Percentiles rank a stretch among this genome's conserved stretches.
Evolutionary conservation across 306 rosid species (phyloP).

Genomic region (Lathyrus aphaca): DNA sequence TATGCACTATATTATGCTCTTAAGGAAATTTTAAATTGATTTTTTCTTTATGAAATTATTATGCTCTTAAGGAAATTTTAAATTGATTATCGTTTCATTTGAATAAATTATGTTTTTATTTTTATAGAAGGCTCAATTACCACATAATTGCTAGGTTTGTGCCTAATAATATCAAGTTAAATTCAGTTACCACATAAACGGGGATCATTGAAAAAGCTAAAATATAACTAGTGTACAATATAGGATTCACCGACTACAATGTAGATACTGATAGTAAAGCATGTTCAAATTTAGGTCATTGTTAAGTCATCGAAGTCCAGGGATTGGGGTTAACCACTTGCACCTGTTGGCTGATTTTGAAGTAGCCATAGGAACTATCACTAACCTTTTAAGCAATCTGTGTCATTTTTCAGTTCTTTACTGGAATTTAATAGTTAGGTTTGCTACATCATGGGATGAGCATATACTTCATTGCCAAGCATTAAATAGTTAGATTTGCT

Average conservation of each 20-base stretch:
- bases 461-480: background rate
- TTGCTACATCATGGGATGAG: background rate
- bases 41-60: background rate
- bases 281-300: background rate
- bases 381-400: conserved; percentile 2
- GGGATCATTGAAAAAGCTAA: background rate
- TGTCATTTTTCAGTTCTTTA: conserved; percentile 5
- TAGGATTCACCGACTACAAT: too few relatives aligned
- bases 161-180: background rate
- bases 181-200: background rate
- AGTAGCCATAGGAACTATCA: background rate
- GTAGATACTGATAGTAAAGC: background rate
- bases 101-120: background rate
- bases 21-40: background rate
- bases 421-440: conserved; percentile 8
- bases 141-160: background rate
- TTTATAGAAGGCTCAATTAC: conserved; percentile 5
- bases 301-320: background rate
- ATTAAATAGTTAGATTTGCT: background rate
- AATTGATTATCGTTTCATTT: background rate
- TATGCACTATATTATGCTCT: conserved; percentile 15
- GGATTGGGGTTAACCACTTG: background rate
- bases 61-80: background rate
- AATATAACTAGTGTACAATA: background rate
- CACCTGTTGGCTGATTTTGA: too few relatives aligned